Conservation (phyloP, 2,329 filamentous ascomycete genomes). For the Penicillium sp. region DNA sequence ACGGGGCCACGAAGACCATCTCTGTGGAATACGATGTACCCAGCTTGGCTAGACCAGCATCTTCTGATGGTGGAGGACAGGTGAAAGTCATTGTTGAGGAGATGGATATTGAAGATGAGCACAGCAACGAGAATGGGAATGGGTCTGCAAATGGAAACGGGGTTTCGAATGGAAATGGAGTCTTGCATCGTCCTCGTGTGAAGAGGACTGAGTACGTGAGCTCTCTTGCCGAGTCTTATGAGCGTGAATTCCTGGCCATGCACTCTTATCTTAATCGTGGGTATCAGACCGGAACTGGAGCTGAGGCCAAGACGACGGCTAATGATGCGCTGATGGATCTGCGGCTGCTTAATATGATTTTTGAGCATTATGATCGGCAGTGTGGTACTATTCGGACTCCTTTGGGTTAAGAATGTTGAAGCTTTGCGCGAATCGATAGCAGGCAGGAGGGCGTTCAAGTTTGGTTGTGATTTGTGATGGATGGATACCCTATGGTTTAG, state of each 20-base stretch:
- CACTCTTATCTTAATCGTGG: conserved; percentile 34
- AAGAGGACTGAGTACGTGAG: conserved; percentile 32
- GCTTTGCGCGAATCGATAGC: not conserved
- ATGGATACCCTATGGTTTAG: not conserved
- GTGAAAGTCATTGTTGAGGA: conserved; percentile 48
- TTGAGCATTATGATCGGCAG: conserved; percentile 38
- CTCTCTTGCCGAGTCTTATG: conserved; percentile 40
- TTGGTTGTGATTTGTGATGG: not conserved
- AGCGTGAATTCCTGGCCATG: conserved; percentile 36
- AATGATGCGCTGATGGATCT: conserved; percentile 41
- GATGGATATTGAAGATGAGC: conserved; percentile 12
- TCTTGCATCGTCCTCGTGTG: conserved; percentile 1
- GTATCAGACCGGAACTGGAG: conserved; percentile 15
- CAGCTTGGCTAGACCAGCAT: conserved; percentile 31
- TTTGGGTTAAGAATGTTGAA: conserved; percentile 23
- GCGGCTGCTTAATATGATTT: conserved; percentile 35
- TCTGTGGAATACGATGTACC: conserved; percentile 58
- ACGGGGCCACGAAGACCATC: conserved; percentile 55
- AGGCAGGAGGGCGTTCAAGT: not conserved
- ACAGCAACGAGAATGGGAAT: not conserved
- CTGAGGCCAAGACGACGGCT: conserved; percentile 34
- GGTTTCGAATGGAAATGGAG: not conserved
- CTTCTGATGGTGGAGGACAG: conserved; percentile 52
- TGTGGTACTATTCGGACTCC: conserved; percentile 37
- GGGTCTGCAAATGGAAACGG: conserved; percentile 1